Evolutionary conservation across 2,329 filamentous ascomycete species (phyloP), one percentile per base, ranked within the genome.

Genomic region (Colletotrichum caudatum): DNA sequence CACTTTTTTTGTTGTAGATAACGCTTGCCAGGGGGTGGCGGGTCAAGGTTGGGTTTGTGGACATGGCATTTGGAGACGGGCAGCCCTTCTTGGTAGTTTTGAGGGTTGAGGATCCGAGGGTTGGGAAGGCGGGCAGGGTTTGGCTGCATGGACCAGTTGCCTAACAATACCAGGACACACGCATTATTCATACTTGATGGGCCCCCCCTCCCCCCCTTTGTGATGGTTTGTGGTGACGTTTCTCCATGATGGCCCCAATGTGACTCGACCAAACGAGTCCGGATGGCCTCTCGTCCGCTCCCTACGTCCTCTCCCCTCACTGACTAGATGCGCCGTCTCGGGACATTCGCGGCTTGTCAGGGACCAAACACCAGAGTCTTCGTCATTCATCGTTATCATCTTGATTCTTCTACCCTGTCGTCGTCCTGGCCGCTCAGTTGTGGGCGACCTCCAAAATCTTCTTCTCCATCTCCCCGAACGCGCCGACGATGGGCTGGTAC

Each of bases 391-490:
- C 23, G 37, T 26, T 48, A 61, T 59, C 3, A 64, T 68, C 37
- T 58, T 58, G 51, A 35, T 2, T 70, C 54, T 2, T 70, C 54
- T 61, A 61, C 66, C 18, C 48, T 48, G 41, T 20, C 20, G 44
- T n/a, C 44, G 44, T 11, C 8, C 20, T 46, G 8, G 20, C 14
- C 16, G 5, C 48, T 77, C 62, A 77, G 62, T 75, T 79, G 64
- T 77, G 77, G 51, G 79, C 82, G 35, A 79, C 80, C 77, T 81
- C 78, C 78, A 96, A 80, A 50, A 95, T 89, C 78, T 82, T 82
- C 75, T 84, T 79, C 84, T 97, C 94, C 87, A 95, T 92, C 81
- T 86, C 84, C 76, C 91, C 90, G 82, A 97, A 97, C 0, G 92
- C 93, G 62, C 88, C 87, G 53, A 98, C 81, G 14, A 95, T 92